phyloP scores from a whole-genome alignment of 331 rosid species.

The Cydonia oblonga region DNA sequence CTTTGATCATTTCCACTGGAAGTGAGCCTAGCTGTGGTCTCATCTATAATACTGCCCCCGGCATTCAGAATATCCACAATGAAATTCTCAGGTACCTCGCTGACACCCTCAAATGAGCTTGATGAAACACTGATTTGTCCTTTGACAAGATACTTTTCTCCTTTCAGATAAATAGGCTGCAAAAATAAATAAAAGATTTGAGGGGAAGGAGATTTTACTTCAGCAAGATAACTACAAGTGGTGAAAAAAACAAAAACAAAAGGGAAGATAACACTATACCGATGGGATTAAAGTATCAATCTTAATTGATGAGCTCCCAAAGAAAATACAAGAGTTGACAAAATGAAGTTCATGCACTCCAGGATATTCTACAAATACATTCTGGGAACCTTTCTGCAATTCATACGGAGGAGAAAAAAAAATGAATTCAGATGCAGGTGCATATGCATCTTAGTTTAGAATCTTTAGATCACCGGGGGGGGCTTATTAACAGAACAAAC shows the following conservation, averaged over 20 bases:
- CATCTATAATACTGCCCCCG: slow-evolving; percentile 32
- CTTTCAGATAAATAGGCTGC: slow-evolving; percentile 74
- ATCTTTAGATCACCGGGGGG: slow-evolving; percentile 1
- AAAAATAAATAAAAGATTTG: slow-evolving; percentile 4
- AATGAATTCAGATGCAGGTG: slow-evolving; percentile 10
- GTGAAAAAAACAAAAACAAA: neutral
- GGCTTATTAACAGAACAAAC: slow-evolving; percentile 26
- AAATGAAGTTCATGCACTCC: slow-evolving; percentile 80
- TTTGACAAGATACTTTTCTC: slow-evolving; percentile 74
- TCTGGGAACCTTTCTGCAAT: slow-evolving; percentile 88
- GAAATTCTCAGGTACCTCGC: slow-evolving; percentile 50
- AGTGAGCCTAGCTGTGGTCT: slow-evolving; percentile 35
- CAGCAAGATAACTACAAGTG: neutral
- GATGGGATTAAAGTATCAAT: slow-evolving; percentile 49
- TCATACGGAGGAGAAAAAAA: slow-evolving; percentile 15
- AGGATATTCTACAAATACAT: slow-evolving; percentile 62
- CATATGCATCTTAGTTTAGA: neutral
- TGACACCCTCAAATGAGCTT: slow-evolving; percentile 29
- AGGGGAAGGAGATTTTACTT: neutral
- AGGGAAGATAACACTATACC: slow-evolving; percentile 31
- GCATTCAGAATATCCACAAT: slow-evolving; percentile 47
- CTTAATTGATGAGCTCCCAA: slow-evolving; percentile 72
- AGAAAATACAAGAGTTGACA: slow-evolving; percentile 72
- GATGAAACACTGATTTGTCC: slow-evolving; percentile 59
- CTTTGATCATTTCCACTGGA: slow-evolving; percentile 37